Evolutionary conservation across 768 basidiomycete species (phyloP), one percentile per base, ranked within the genome.

Genomic region (Lentinula detonsa): DNA sequence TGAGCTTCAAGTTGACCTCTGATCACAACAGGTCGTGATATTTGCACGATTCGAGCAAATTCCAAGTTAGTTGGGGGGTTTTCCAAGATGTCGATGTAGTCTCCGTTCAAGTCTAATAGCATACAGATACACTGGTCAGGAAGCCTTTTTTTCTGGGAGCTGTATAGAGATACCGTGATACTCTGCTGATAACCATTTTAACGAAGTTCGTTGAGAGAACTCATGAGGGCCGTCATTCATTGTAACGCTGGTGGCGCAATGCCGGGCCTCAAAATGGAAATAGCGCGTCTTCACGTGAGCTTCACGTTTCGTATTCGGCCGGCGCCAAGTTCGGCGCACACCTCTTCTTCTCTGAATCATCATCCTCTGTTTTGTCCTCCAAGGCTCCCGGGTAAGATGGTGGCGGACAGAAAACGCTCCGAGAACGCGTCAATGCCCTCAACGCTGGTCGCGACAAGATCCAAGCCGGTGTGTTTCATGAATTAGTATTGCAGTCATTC

Each of bases 21-120:
- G 58, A 94, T 88, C 7, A 93, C 67, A 15, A 86, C 87, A 3
- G 92, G 92, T 61, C 91, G 77, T 11, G 86, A 84, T 50, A 90
- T 76, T 63, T 86, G 83, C 5, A 87, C 80, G 16, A 92, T 72
- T 55, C 85, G 76, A 42, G 85, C 76, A 65, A 93, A 92, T 68
- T 92, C 83, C 21, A 91, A 66, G 5, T 89, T 71, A 0, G 84
- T 81, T 28, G 92, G 91, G 13, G 86, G 81, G 11, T 65, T 61
- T 37, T 83, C 74, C 7, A 89, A 71, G 16, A 78, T 71, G 43
- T 82, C 77, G 57, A 82, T 75, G 28, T 76, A 72, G 39, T 73
- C 68, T 15, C 86, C 86, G 65, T 90, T 90, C 67, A 87, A 69
- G 61, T 84, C 88, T 90, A 60, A 16, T 49, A 34, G n/a, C 9